Evolutionary conservation across 306 rosid species (phyloP), one percentile per base, ranked within the genome.

Genomic region (Sicyos baderoa): DNA sequence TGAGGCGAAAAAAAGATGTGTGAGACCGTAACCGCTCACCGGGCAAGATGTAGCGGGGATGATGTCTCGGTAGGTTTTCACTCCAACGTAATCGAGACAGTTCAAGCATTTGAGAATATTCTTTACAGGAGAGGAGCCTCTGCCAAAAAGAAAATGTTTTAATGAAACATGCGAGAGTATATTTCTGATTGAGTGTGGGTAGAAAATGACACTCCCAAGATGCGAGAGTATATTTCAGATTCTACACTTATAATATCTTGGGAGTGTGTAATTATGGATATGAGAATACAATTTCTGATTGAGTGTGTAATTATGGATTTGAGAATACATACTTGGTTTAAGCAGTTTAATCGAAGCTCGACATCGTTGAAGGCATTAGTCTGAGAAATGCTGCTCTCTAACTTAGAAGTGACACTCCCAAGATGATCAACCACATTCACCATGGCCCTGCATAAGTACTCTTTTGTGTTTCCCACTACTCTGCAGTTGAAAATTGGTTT

Each of bases 371-470:
- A 86, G 15, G 78, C 72, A 63, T 79, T 75, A 15, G 84, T 78
- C 49, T 86, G 79, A 72, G 95, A 89, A 77, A 93, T 69, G 75
- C 76, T 81, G 69, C 77, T 70, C 40, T 83, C 81, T 23, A 89
- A 82, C 68, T 81, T 88, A 19, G 86, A 77, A 3, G 98, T 89
- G 63, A 89, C 91, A 18, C 80, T 82, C 68, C 96, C 98, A 63
- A 92, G 88, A 85, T 92, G 98, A 77, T 89, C 98, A 72, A 92
- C 87, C 17, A 88, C 85, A n/a, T 91, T 84, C 4, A 89, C 88
- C 81, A 88, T 75, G 1, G 95, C 87, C 64, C 83, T 79, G 83
- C 95, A 89, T 54, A 88, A 17, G 53, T 93, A 93, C 73, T 86
- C 94, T 77, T 80, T 89, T 65, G 98, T 89, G 50, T 78, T 88